Conservation (phyloP, 2,329 filamentous ascomycete species). For the Canariomyces notabilis region DNA sequence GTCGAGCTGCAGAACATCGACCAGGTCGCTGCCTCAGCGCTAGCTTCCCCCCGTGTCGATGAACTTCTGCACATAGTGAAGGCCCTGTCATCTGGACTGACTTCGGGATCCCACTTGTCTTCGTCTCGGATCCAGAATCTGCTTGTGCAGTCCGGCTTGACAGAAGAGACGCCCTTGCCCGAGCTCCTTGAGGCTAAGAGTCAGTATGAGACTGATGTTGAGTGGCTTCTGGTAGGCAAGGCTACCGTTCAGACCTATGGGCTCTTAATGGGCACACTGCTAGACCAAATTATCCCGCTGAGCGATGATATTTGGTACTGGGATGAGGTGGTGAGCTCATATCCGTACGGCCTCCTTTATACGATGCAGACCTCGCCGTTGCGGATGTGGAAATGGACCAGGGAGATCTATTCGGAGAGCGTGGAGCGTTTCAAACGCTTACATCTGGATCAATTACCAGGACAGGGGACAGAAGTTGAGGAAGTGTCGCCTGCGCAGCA, state of each 20-base stretch:
- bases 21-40: slow-evolving; percentile 33
- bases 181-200: slow-evolving; percentile 31
- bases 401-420: slow-evolving; percentile 64
- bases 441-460: slow-evolving; percentile 14
- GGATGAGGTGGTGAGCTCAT: slow-evolving; percentile 80
- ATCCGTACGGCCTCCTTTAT: slow-evolving; percentile 74
- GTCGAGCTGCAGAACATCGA: slow-evolving; percentile 26
- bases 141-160: slow-evolving; percentile 58
- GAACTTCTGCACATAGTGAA: slow-evolving; percentile 65
- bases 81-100: slow-evolving; percentile 64
- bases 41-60: slow-evolving; percentile 51
- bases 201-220: slow-evolving; percentile 69
- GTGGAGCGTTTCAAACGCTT: slow-evolving; percentile 37
- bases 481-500: slow-evolving; percentile 19
- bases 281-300: slow-evolving; percentile 78
- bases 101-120: slow-evolving; percentile 58
- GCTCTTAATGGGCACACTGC: slow-evolving; percentile 66
- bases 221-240: slow-evolving; percentile 89
- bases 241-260: slow-evolving; percentile 89
- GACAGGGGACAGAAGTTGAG: neutral
- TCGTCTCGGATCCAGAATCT: slow-evolving; percentile 55
- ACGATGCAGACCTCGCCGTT: slow-evolving; percentile 79
- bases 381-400: slow-evolving; percentile 66
- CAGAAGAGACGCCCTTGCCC: slow-evolving; percentile 22
- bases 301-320: slow-evolving; percentile 92